phyloP scores from a whole-genome alignment of 768 basidiomycete species.

The Russula foetens region DNA sequence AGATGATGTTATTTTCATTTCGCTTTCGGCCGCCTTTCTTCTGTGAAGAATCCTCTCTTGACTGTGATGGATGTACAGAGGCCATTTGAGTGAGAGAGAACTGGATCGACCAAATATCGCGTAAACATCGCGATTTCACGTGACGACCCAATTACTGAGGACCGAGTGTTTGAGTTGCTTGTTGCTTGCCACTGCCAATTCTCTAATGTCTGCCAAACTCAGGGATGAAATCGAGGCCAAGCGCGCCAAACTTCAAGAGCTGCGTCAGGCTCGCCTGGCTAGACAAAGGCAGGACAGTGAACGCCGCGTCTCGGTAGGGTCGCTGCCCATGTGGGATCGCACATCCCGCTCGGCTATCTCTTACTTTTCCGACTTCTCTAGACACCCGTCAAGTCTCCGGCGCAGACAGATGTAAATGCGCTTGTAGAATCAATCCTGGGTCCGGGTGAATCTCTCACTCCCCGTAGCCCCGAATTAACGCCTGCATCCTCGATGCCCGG shows the following conservation, averaged over 20 bases:
- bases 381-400: conserved; percentile 25
- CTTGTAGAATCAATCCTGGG: conserved; percentile 56
- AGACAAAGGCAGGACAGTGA: conserved; percentile 53
- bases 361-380: not conserved
- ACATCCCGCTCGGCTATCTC: conserved; percentile 23
- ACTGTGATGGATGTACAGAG: conserved; percentile 9
- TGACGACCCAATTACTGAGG: not conserved
- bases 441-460: conserved; percentile 31
- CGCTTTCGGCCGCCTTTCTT: conserved; percentile 47
- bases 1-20: conserved; percentile 58
- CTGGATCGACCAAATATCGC: conserved; percentile 18
- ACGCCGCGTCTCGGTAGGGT: conserved; percentile 31
- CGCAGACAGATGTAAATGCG: conserved; percentile 58
- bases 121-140: conserved; percentile 15
- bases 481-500: conserved; percentile 67
- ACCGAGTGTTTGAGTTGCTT: too few species aligned
- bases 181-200: not conserved
- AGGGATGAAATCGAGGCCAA: conserved; percentile 90
- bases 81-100: conserved; percentile 34
- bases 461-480: conserved; percentile 58
- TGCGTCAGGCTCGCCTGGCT: conserved; percentile 69
- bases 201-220: conserved; percentile 54
- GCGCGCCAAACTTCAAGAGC: conserved; percentile 75
- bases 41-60: not conserved
- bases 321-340: conserved; percentile 31